Evolutionary conservation across 1,284 basidiomycete species (phyloP).

Genomic region (Ustilago sp.): DNA sequence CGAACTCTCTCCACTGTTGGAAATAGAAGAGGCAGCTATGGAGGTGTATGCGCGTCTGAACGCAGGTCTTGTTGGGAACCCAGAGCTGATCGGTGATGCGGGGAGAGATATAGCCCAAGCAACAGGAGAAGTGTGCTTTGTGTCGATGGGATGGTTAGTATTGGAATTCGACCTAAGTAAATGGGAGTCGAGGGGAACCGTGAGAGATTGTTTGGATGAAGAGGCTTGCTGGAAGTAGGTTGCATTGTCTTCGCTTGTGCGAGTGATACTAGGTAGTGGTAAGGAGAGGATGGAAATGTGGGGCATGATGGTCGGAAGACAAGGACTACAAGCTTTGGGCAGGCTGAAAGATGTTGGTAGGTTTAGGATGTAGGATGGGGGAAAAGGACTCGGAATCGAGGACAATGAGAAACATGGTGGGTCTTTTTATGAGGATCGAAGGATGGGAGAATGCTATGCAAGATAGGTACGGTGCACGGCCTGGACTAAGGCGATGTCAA

Average conservation of each 20-base stretch:
- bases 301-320: slow-evolving; percentile 34
- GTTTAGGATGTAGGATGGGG: not conserved
- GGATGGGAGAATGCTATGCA: slow-evolving; percentile 4
- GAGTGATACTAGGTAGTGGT: slow-evolving; percentile 21
- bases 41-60: slow-evolving; percentile 27
- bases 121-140: not conserved
- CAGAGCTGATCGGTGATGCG: slow-evolving; percentile 16
- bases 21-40: slow-evolving; percentile 17
- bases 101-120: slow-evolving; percentile 17
- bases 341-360: not conserved
- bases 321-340: not conserved
- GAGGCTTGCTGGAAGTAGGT: slow-evolving; percentile 20
- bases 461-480: slow-evolving; percentile 18
- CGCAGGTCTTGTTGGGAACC: slow-evolving; percentile 30
- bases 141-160: slow-evolving; percentile 7
- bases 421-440: slow-evolving; percentile 17
- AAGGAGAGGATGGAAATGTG: slow-evolving; percentile 29
- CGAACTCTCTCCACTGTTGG: slow-evolving; percentile 10
- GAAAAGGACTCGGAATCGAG: slow-evolving; percentile 27
- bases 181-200: slow-evolving; percentile 9
- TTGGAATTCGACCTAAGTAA: slow-evolving; percentile 22
- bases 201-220: slow-evolving; percentile 22
- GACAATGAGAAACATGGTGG: slow-evolving; percentile 8
- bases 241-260: slow-evolving; percentile 20
- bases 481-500: slow-evolving; percentile 19